phyloP scores from a whole-genome alignment of 2,329 filamentous ascomycete genomes.

The Didymella pinodella region DNA sequence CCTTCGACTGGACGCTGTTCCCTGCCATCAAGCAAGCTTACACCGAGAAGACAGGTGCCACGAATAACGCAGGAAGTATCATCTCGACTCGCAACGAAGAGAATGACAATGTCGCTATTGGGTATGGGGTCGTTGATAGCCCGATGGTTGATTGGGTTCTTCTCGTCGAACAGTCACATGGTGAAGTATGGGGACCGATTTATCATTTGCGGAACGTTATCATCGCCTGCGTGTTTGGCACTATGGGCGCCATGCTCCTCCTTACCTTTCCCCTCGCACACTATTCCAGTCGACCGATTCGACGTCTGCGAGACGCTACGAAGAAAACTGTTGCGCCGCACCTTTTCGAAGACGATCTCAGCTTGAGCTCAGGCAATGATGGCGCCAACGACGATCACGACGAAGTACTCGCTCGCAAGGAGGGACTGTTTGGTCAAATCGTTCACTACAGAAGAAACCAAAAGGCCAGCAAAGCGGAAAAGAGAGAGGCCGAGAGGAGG shows the following conservation, averaged over 20 bases:
- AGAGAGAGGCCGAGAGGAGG: constrained; percentile 51
- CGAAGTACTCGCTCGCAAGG: constrained; percentile 56
- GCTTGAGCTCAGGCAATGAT: constrained; percentile 48
- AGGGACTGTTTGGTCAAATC: constrained; percentile 55
- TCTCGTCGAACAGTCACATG: constrained; percentile 76
- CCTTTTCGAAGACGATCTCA: constrained; percentile 58
- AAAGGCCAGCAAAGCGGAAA: constrained; percentile 47
- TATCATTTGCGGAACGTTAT: constrained; percentile 78
- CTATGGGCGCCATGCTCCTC: constrained; percentile 74
- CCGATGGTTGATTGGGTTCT: constrained; percentile 81
- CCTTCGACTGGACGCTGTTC: constrained; percentile 69
- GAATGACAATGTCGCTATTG: constrained; percentile 74
- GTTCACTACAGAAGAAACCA: constrained; percentile 44
- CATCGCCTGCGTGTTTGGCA: constrained; percentile 84
- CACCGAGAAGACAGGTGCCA: constrained; percentile 52
- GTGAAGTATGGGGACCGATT: constrained; percentile 80
- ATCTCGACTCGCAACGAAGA: constrained; percentile 79
- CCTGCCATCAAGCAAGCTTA: constrained; percentile 70
- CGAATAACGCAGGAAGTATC: constrained; percentile 73
- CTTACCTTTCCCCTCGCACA: constrained; percentile 82
- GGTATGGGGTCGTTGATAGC: constrained; percentile 75
- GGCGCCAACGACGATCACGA: constrained; percentile 57
- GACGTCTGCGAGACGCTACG: constrained; percentile 77
- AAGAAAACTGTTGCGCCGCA: constrained; percentile 74
- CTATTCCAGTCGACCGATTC: constrained; percentile 80